Evolutionary conservation across 441 rosid genomes (phyloP), one percentile per base, ranked within the genome.

Genomic region (Euphorbia celastroides): DNA sequence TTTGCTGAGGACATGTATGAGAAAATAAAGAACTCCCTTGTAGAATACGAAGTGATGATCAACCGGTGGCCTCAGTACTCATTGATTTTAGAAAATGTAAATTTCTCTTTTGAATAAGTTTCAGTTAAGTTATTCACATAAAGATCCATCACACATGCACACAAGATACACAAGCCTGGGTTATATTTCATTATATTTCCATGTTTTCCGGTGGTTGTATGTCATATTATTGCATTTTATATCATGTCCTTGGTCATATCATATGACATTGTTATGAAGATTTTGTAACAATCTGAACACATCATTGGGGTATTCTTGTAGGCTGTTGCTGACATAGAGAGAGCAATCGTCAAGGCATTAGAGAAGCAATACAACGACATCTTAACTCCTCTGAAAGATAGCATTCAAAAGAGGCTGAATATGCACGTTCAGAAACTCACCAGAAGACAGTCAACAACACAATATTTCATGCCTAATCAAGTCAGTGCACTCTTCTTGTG

Each of bases 381-480:
- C 62, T 68, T 94, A 77, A 81, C 92, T 74, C 98, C 98, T 60
- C 73, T 94, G 70, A 94, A 85, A 81, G 96, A 91, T 69, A 87
- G 90, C 74, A 92, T 92, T 63, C 91, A 83, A 2, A 92, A 89
- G 80, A 86, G 92, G 74, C 84, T 94, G 57, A 89, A 89, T 76
- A 86, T 88, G 92, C 99, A 94, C 11, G 99, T 94, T 2, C 99
- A 94, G 73, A 94, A 94, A 76, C 82, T 94, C 64, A 87, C 97
- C 51, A 83, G 97, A 80, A 85, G 97, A 74, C 99, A 91, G 65
- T 89, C 97, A 17, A 72, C 81, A 54, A 62, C 91, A 59, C 84
- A 82, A 22, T 94, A 94, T 76, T 81, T 81, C 7, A 87, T 83
- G 73, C 99, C 97, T 36, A 79, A 68, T 74, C 99, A 92, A 81